phyloP scores from a whole-genome alignment of 2,329 filamentous ascomycete species.

The Fusarium solani-melongenae region DNA sequence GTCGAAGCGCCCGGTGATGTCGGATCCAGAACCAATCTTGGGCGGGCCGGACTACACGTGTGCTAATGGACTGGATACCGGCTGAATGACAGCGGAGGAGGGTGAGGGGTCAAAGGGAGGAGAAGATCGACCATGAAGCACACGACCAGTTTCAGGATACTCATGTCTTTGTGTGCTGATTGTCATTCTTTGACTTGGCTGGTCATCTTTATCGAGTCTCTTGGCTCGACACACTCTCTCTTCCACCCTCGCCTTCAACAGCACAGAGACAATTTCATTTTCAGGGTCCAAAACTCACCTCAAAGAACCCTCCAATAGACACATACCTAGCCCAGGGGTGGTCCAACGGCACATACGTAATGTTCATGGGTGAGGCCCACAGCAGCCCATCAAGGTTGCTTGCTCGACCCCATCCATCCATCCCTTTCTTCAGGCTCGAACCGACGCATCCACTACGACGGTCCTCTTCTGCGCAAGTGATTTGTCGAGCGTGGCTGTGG shows the following conservation, averaged over 20 bases:
- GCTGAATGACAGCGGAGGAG: slow-evolving; percentile 1
- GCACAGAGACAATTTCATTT: background rate
- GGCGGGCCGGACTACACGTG: slow-evolving; percentile 40
- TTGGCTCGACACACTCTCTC: background rate
- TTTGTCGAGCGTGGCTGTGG: slow-evolving; percentile 9
- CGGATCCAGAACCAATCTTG: slow-evolving; percentile 37
- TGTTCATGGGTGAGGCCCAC: background rate
- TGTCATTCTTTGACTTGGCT: background rate
- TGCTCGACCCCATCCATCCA: background rate
- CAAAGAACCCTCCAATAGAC: background rate
- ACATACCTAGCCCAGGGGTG: slow-evolving; percentile 2
- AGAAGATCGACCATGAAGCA: slow-evolving; percentile 8
- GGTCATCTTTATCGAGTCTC: background rate
- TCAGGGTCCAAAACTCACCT: slow-evolving; percentile 21
- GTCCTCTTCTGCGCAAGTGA: background rate
- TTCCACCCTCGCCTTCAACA: background rate
- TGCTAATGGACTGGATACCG: slow-evolving; percentile 25
- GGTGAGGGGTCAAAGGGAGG: slow-evolving; percentile 1
- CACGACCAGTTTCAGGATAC: slow-evolving; percentile 23
- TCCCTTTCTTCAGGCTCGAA: slow-evolving; percentile 3
- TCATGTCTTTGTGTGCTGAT: background rate
- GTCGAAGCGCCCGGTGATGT: slow-evolving; percentile 30
- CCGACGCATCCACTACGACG: background rate
- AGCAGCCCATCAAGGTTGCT: slow-evolving; percentile 36
- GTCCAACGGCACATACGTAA: slow-evolving; percentile 13